A percentile compares a stretch with the other conserved stretches of the same genome.
These are phyloP conservation scores for Ceratocystis papillata DNA, from an alignment of 2,329 filamentous ascomycete genomes.

Conservation along the genomic window DNA sequence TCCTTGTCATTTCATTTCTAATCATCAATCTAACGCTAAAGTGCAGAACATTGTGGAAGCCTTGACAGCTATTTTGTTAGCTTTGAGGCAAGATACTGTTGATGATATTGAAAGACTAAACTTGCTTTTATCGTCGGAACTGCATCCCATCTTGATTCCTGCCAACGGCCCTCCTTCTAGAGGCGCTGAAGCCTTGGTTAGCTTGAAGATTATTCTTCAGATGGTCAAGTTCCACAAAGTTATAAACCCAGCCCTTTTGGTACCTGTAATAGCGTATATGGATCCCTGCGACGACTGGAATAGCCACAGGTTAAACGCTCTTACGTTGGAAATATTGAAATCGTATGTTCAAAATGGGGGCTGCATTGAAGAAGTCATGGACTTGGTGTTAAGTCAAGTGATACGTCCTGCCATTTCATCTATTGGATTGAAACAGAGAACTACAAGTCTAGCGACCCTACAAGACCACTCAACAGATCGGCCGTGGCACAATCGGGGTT, in stretches of 20 bases:
- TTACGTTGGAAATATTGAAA: neutral
- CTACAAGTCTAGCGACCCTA: constrained; percentile 11
- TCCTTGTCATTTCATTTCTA: neutral
- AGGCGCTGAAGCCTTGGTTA: neutral
- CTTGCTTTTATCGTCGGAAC: neutral
- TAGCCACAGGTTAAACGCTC: neutral
- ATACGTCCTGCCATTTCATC: constrained; percentile 13
- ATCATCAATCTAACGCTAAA: neutral
- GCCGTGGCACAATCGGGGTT: constrained; percentile 19
- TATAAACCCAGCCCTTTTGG: neutral
- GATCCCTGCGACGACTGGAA: constrained; percentile 2
- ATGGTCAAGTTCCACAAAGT: neutral
- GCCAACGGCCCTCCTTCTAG: neutral
- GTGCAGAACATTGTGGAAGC: neutral
- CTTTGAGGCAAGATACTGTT: neutral
- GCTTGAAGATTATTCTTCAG: neutral
- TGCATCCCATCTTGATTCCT: neutral
- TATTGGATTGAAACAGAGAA: neutral
- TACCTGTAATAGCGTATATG: neutral
- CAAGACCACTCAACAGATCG: constrained; percentile 20
- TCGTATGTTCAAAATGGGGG: neutral
- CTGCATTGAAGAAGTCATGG: constrained; percentile 10
- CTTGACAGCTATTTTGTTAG: neutral
- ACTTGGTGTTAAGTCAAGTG: constrained; percentile 9
- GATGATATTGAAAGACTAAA: neutral